Evolutionary conservation across 345 rosid genomes (phyloP).

Genomic region (Rhizophora apiculata): DNA sequence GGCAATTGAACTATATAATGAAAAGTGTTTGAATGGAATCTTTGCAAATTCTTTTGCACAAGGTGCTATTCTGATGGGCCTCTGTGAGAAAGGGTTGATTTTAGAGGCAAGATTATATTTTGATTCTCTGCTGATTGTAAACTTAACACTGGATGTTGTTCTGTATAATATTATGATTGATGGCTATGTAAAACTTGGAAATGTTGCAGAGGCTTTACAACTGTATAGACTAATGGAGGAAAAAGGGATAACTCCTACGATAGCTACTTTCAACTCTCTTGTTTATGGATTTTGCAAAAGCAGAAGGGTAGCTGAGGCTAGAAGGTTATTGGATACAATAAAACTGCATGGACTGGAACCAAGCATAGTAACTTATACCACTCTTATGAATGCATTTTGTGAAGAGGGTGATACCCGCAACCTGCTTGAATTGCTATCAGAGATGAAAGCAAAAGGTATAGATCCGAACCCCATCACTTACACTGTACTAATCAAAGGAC

Average conservation of each 20-base stretch:
- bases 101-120: slow-evolving; percentile 53
- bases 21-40: slow-evolving; percentile 49
- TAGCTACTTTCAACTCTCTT: slow-evolving; percentile 66
- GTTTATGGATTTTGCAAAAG: slow-evolving; percentile 56
- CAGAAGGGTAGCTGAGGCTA: slow-evolving; percentile 40
- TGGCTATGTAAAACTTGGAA: slow-evolving; percentile 57
- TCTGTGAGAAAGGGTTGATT: slow-evolving; percentile 53
- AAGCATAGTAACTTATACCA: slow-evolving; percentile 58
- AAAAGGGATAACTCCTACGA: slow-evolving; percentile 50
- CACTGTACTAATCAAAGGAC: slow-evolving; percentile 59
- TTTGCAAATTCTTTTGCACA: slow-evolving; percentile 41
- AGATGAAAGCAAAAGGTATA: slow-evolving; percentile 47
- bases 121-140: slow-evolving; percentile 40
- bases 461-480: slow-evolving; percentile 54
- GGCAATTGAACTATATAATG: slow-evolving; percentile 50
- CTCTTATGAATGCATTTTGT: slow-evolving; percentile 67
- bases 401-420: slow-evolving; percentile 37
- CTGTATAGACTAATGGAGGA: slow-evolving; percentile 36
- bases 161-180: slow-evolving; percentile 67
- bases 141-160: slow-evolving; percentile 36
- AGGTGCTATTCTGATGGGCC: slow-evolving; percentile 51
- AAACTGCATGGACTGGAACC: slow-evolving; percentile 49
- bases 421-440: slow-evolving; percentile 40
- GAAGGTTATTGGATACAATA: slow-evolving; percentile 41
- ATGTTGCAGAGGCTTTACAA: slow-evolving; percentile 45